Conservation (phyloP, 2,329 filamentous ascomycete species). For the Talaromyces verruculosus region DNA sequence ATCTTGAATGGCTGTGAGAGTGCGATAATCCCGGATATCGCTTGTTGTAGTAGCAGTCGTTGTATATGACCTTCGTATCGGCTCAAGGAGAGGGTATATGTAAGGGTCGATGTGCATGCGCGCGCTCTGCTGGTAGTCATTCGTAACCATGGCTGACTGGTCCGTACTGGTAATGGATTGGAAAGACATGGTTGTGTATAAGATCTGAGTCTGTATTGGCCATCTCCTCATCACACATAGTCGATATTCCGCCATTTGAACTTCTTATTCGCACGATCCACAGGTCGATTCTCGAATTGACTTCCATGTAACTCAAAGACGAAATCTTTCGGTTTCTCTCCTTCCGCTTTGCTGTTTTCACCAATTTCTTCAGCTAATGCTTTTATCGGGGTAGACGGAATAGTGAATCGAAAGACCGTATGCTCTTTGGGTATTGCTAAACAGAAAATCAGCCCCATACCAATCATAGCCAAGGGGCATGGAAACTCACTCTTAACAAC, state of each 20-base stretch:
- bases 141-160: not conserved
- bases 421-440: conserved; percentile 81
- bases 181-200: not conserved
- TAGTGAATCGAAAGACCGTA: conserved; percentile 75
- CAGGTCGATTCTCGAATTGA: conserved; percentile 78
- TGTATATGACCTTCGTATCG: not conserved
- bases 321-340: conserved; percentile 48
- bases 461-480: no score
- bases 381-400: conserved; percentile 52
- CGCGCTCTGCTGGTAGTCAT: not conserved
- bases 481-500: conserved; percentile 62
- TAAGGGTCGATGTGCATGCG: not conserved
- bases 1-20: not conserved
- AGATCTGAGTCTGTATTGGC: not conserved
- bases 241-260: conserved; percentile 82
- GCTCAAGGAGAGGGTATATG: not conserved
- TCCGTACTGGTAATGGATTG: not conserved
- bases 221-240: conserved; percentile 58
- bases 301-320: conserved; percentile 84
- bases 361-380: conserved; percentile 23
- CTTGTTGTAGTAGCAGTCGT: not conserved
- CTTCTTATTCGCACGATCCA: conserved; percentile 85
- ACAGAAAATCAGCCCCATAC: not conserved
- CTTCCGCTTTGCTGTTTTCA: no score
- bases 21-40: no score